Base-by-base conservation (phyloP, 2,329 filamentous ascomycete species). In the Clonostachys byssicola region DNA sequence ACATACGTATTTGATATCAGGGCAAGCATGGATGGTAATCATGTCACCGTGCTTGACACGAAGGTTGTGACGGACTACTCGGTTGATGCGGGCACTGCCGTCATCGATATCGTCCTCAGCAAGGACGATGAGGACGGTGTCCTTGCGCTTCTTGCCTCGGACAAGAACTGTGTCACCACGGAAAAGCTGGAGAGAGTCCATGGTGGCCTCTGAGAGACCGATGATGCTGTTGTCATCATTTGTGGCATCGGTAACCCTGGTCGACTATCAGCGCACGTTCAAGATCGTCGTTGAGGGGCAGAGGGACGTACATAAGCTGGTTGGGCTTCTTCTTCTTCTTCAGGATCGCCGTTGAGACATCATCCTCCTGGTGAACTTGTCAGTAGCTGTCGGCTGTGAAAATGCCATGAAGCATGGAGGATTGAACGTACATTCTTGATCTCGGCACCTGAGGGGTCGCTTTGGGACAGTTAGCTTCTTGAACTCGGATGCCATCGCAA, bases 251-350 rank as follows among this genome's bases (percentile, higher is more conserved):
- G 94, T 97, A 56, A 99, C 94, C 76, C 91, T 96, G 44, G n/a
- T 39, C 7, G 43, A 53, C 61, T 44, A 66, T 51, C 51, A 53
- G 50, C 34, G 40, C 42, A 51, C 54, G 36, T 44, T 45, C 33
- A 40, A 38, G 7, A 20, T 20, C 16, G 8, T 16, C 20, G 30
- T 35, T 14, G 23, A 34, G 36, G 20, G 43, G 12, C 44, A 42
- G 46, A 35, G 23, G 55, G 59, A 70, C 86, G 69, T 79, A 95
- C 91, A 99, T 95, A 69, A 99, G 75, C 65, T 92, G 95, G 75
- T 99, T 99, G 61, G 92, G 92, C 89, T 99, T 99, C 92, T 99
- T 99, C 88, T 99, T 99, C 83, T 97, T 97, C 80, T 96, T 97
- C 63, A 99, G 83, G 61, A 99, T 99, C 58, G 94, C 94, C 42